Base-by-base conservation (phyloP, 495 filamentous ascomycete genomes). In the Venustampulla echinocandica region DNA sequence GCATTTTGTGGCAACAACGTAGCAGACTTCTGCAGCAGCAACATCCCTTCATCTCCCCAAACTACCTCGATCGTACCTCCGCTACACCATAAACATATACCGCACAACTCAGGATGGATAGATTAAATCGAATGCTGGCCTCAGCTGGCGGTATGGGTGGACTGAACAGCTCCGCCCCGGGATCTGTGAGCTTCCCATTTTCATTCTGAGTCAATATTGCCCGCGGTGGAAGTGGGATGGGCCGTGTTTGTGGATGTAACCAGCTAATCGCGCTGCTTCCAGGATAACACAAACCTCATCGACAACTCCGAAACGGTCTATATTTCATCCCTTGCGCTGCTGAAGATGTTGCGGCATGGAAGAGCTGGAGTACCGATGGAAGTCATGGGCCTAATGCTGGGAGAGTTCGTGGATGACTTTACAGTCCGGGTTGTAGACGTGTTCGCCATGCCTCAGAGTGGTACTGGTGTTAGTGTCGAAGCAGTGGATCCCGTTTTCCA, bases 271-370 rank as follows among this genome's bases (percentile, higher is more conserved):
- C 11, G 10, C 37, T 27, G 2, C 19, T 33, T 21, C 3, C 53
- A 95, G 87, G 89, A 96, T 55, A 89, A 85, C 52, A 72, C 80
- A 13, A 85, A 80, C 60, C 74, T 97, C 34, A 89, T 97, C 60
- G 92, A 98, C 68, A 98, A 98, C 71, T 95, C 92, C 55, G 92
- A 98, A 73, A 98, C 93, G 44, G 92, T 98, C 57, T 94, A 98
- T 69, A 96, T 98, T 60, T 98, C 92, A 20, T 98, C 92, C 23
- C 77, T 98, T 52, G 92, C 92, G 52, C 77, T 98, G 28, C 75
- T 98, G 57, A 98, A 98, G 76, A 98, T 98, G 92, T 73, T 98
- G 56, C 81, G 90, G 60, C 92, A 98, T 64, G 92, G 92, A 56
- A 82, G 92, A 56, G 92, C 92, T 41, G 92, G 92, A 68, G 92